phyloP scores from a whole-genome alignment of 2,329 filamentous ascomycete species.

The Fusarium floridanum region DNA sequence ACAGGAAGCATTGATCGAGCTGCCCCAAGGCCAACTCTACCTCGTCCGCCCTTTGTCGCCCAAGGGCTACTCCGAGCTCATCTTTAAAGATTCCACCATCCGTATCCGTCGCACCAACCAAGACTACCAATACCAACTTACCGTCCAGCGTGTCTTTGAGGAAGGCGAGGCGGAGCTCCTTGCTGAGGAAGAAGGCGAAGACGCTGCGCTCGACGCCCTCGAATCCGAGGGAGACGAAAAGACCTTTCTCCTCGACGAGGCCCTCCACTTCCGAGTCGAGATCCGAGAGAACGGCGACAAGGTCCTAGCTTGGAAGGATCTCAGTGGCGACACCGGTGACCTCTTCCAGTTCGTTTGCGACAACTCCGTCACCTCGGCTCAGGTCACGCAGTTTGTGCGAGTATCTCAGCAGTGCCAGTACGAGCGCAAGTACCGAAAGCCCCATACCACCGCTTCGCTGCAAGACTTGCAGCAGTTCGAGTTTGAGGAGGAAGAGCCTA shows the following conservation, averaged over 20 bases:
- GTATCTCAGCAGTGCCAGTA: conserved; percentile 95
- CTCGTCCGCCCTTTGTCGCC: conserved; percentile 94
- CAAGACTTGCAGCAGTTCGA: conserved; percentile 85
- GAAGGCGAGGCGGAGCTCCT: conserved; percentile 95
- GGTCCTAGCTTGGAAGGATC: conserved; percentile 92
- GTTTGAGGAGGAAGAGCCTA: conserved; percentile 75
- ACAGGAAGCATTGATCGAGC: conserved; percentile 94
- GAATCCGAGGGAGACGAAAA: conserved; percentile 93
- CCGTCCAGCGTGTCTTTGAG: conserved; percentile 95
- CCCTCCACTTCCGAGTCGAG: conserved; percentile 87
- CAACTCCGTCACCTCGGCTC: conserved; percentile 73
- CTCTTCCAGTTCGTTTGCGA: conserved; percentile 99
- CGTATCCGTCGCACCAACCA: conserved; percentile 93
- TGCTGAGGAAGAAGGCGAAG: conserved; percentile 89
- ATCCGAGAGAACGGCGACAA: conserved; percentile 83
- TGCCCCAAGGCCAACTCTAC: conserved; percentile 96
- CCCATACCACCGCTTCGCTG: conserved; percentile 83
- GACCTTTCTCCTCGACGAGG: conserved; percentile 94
- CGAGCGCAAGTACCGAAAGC: conserved; percentile 92
- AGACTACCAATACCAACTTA: conserved; percentile 97
- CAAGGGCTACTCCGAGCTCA: conserved; percentile 98
- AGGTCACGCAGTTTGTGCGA: conserved; percentile 84
- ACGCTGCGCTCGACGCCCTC: conserved; percentile 81
- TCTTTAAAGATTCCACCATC: conserved; percentile 96
- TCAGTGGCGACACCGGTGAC: conserved; percentile 93